Evolutionary conservation across 495 filamentous ascomycete species (phyloP), one percentile per base, ranked within the genome.

Genomic region (Venustampulla echinocandica): DNA sequence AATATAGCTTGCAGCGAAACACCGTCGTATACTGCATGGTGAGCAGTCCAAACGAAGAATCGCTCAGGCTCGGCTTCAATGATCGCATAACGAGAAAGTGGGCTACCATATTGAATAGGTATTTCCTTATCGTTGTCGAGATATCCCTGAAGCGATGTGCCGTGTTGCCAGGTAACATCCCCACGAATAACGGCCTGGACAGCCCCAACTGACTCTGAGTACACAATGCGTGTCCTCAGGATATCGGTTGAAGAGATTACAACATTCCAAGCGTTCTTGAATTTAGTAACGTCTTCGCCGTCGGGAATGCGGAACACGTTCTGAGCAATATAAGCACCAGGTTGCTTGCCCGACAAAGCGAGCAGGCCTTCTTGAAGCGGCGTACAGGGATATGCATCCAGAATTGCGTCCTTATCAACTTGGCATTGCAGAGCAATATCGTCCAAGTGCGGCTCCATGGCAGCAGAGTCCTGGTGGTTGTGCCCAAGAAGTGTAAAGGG

Each of bases 291-390:
- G n/a, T n/a, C n/a, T n/a, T n/a, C n/a, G n/a, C n/a, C n/a, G n/a
- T 30, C n/a, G 7, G 27, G 27, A 7, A 30, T 7, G 7, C n/a
- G 7, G 27, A 30, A 7, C 7, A 30, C 27, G 7, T n/a, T 7
- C 27, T 30, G 27, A 30, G 27, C 27, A 30, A 30, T 30, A 30
- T 30, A 30, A 30, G 74, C 69, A 35, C 74, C 71, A 7, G 59
- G 61, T 1, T 73, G 69, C 51, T 77, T 76, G 41, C 70, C 63
- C 2, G 81, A 81, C 2, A 82, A 58, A 1, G 78, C 75, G 58
- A 84, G 65, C 13, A 85, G 67, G 1, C 79, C 81, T 53, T 84
- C 82, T 56, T 87, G 83, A 1, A 85, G 64, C 10, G 82, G 70
- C 10, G 77, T 81, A 65, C 80, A 84, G 4, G 81, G 80, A 44